Evolutionary conservation across 2,329 filamentous ascomycete genomes (phyloP).

Genomic region (Diplodia sapinea): DNA sequence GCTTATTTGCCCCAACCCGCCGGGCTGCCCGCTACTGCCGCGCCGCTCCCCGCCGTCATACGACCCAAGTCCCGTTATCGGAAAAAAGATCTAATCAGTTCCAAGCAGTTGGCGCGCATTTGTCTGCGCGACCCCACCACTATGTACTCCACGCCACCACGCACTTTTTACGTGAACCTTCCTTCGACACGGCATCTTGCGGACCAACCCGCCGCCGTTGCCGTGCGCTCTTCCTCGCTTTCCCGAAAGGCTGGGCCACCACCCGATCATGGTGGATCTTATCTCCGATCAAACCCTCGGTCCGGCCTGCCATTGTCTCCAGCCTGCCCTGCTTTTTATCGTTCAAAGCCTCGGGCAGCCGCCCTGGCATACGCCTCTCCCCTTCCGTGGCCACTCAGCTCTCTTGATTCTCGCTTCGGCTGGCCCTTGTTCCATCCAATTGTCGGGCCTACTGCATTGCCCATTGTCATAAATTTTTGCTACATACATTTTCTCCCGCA

Average conservation of each 20-base stretch:
- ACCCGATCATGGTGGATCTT: constrained; percentile 11
- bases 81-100: constrained; percentile 14
- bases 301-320: background rate
- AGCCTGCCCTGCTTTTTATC: constrained; percentile 3
- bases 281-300: constrained; percentile 17
- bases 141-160: constrained; percentile 8
- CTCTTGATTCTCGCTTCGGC: background rate
- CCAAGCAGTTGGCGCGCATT: constrained; percentile 1
- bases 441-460: background rate
- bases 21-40: background rate
- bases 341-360: background rate
- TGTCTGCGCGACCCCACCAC: background rate
- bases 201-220: constrained; percentile 12
- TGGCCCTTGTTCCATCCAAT: background rate
- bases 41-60: constrained; percentile 12
- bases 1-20: constrained; percentile 10
- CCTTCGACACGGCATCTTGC: constrained; percentile 6
- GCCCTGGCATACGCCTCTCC: background rate
- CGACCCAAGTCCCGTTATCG: constrained; percentile 19
- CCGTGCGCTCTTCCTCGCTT: background rate
- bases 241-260: background rate
- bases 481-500: background rate
- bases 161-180: constrained; percentile 18
- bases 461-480: constrained; percentile 15
- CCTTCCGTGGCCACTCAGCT: background rate